Conservation (phyloP, 805 yeast genomes). For the Priceomyces fermenticarens region DNA sequence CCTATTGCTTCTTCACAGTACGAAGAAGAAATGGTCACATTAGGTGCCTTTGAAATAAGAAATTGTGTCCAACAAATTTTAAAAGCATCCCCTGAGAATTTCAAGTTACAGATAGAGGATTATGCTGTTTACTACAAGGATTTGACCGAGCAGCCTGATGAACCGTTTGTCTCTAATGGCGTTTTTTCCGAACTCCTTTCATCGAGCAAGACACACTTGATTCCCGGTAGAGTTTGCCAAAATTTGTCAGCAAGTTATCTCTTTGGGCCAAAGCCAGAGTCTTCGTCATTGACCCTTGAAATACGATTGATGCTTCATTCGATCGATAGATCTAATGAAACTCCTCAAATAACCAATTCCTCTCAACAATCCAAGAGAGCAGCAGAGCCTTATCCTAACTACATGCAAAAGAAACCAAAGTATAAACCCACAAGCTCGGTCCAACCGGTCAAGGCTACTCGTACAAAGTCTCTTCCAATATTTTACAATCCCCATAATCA, state of each 20-base stretch:
- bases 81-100: constrained; percentile 41
- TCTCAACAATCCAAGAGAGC: constrained; percentile 8
- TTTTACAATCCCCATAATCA: constrained; percentile 38
- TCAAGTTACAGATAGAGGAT: constrained; percentile 35
- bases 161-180: constrained; percentile 45
- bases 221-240: constrained; percentile 58
- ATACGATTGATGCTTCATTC: constrained; percentile 50
- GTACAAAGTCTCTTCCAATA: constrained; percentile 43
- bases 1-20: constrained; percentile 20
- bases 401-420: constrained; percentile 11
- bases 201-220: constrained; percentile 22
- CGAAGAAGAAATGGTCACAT: constrained; percentile 28
- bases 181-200: constrained; percentile 29
- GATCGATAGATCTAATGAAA: constrained; percentile 18
- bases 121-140: constrained; percentile 46
- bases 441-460: constrained; percentile 37
- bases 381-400: constrained; percentile 3
- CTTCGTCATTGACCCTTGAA: constrained; percentile 52
- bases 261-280: constrained; percentile 34
- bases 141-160: constrained; percentile 47
- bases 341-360: constrained; percentile 9
- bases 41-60: constrained; percentile 43
- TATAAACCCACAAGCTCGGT: constrained; percentile 3
- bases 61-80: constrained; percentile 37
- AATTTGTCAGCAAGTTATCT: constrained; percentile 47